phyloP scores from a whole-genome alignment of 78 protist species.

The Pigoraptor vietnamica region DNA sequence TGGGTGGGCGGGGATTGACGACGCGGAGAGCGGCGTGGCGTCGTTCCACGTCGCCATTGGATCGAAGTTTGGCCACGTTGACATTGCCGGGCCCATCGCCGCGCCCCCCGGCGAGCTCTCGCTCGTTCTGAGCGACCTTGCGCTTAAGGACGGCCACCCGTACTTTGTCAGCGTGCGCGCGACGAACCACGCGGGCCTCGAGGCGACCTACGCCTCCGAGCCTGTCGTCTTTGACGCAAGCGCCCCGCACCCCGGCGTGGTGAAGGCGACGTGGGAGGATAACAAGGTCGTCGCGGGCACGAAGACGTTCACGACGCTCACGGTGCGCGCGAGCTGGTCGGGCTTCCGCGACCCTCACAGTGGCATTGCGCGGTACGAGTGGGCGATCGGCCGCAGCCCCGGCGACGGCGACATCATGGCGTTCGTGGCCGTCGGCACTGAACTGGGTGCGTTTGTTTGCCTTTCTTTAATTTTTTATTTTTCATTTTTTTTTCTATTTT shows the following conservation, averaged over 20 bases:
- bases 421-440: background rate
- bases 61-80: background rate
- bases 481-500: background rate
- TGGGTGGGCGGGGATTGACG: background rate
- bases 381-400: background rate
- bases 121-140: background rate
- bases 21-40: background rate
- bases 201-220: background rate
- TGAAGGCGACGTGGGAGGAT: background rate
- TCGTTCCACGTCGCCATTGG: background rate
- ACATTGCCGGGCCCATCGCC: background rate
- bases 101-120: background rate
- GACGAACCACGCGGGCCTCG: background rate
- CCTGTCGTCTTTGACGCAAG: background rate
- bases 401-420: background rate
- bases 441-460: no score
- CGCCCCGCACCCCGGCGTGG: background rate
- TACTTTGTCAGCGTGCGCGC: background rate
- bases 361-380: conserved; percentile 1
- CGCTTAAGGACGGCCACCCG: background rate
- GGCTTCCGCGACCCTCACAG: background rate
- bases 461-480: no score
- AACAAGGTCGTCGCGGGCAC: background rate
- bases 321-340: background rate
- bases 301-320: background rate